Conservation (phyloP, 2,329 filamentous ascomycete genomes). For the Pseudogymnoascus sp. region DNA sequence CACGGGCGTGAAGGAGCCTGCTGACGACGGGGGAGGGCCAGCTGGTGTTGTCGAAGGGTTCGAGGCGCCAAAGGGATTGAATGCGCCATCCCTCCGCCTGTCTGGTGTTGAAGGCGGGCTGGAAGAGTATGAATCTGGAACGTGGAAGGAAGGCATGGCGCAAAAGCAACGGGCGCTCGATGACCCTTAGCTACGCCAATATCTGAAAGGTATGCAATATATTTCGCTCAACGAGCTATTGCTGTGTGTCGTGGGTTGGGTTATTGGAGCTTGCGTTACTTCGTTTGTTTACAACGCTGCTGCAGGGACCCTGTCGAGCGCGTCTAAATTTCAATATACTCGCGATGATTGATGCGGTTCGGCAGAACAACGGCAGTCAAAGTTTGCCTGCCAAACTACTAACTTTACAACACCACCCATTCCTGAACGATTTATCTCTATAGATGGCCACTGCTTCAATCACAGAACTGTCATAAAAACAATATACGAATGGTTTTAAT, state of each 20-base stretch:
- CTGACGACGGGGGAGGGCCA: constrained; percentile 45
- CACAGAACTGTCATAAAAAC: background rate
- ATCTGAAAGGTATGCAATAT: background rate
- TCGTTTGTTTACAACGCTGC: constrained; percentile 9
- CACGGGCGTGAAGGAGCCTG: constrained; percentile 47
- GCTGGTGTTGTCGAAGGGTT: constrained; percentile 50
- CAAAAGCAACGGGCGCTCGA: constrained; percentile 3
- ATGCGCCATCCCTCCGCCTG: constrained; percentile 22
- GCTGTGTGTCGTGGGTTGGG: background rate
- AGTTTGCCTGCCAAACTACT: background rate
- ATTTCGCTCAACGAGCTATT: background rate
- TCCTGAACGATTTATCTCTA: background rate
- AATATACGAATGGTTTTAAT: background rate
- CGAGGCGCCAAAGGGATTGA: constrained; percentile 23
- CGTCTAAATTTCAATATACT: constrained; percentile 9
- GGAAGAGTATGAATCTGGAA: constrained; percentile 22
- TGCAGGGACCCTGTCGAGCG: background rate
- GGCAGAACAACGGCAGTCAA: constrained; percentile 1
- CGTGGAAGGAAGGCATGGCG: constrained; percentile 18
- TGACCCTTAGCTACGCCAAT: constrained; percentile 4
- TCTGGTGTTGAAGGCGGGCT: constrained; percentile 32
- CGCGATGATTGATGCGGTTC: background rate
- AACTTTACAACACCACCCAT: background rate
- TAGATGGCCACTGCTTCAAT: background rate
- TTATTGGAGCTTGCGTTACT: background rate